Percentiles rank a stretch among this genome's conserved stretches.
phyloP scores from a whole-genome alignment of 148 eudicot species.

The Cornus suecica region DNA sequence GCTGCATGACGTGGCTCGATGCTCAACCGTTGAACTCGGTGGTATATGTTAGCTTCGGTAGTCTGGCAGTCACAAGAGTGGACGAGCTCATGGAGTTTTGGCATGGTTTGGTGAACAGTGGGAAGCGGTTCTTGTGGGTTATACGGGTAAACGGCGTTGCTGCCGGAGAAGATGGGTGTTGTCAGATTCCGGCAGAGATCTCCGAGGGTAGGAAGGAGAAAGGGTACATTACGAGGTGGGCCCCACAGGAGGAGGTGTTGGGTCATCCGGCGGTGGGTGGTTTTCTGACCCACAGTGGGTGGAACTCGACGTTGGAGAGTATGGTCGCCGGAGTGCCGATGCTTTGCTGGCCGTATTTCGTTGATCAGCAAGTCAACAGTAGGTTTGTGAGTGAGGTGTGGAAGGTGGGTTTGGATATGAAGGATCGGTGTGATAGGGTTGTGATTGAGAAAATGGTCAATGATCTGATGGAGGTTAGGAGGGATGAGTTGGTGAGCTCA shows the following conservation, averaged over 20 bases:
- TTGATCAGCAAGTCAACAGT: constrained; percentile 31
- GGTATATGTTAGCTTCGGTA: constrained; percentile 36
- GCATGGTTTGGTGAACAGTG: constrained; percentile 37
- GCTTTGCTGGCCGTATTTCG: constrained; percentile 29
- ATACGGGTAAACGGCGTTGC: constrained; percentile 17
- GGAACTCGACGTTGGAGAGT: constrained; percentile 44
- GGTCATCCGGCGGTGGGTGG: constrained; percentile 37
- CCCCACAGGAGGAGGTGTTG: constrained; percentile 39
- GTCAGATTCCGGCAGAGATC: constrained; percentile 16
- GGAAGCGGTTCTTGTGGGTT: constrained; percentile 36
- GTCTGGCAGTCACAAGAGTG: constrained; percentile 20
- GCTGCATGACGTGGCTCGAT: constrained; percentile 35
- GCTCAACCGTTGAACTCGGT: constrained; percentile 29
- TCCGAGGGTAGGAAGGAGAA: constrained; percentile 19
- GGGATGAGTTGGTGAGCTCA: constrained; percentile 21
- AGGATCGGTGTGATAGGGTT: constrained; percentile 24
- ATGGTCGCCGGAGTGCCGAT: constrained; percentile 29
- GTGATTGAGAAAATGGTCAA: constrained; percentile 24
- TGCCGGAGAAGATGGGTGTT: neutral
- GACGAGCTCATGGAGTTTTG: constrained; percentile 34
- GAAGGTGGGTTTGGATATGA: constrained; percentile 36
- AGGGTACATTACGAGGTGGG: constrained; percentile 36
- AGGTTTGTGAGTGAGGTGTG: constrained; percentile 24
- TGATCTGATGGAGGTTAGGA: constrained; percentile 29
- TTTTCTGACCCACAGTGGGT: constrained; percentile 43